Conservation (phyloP, 371 early-diverging fungal species). For the Saksenaea oblongispora region DNA sequence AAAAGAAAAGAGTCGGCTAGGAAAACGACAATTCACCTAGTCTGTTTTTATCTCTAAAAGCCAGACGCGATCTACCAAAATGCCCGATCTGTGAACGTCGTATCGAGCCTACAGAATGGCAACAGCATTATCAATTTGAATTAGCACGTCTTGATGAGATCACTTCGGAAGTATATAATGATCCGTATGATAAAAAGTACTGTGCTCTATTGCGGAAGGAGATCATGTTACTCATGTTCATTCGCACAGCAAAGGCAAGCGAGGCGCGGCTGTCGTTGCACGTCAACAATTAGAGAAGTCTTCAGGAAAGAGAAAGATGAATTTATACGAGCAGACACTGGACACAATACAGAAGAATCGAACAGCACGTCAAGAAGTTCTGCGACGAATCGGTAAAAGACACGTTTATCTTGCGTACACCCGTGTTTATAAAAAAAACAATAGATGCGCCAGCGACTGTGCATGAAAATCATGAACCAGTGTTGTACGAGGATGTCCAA, state of each 20-base stretch:
- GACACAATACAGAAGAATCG: slow-evolving; percentile 44
- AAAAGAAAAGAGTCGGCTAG: neutral
- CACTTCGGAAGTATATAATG: slow-evolving; percentile 34
- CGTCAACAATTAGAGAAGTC: slow-evolving; percentile 45
- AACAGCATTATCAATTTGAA: slow-evolving; percentile 57
- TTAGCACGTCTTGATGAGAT: slow-evolving; percentile 43
- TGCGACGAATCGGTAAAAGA: slow-evolving; percentile 17
- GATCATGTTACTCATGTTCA: neutral
- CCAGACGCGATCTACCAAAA: slow-evolving; percentile 44
- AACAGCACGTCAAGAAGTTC: slow-evolving; percentile 16
- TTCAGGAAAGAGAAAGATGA: slow-evolving; percentile 41
- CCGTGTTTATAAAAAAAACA: slow-evolving; percentile 1
- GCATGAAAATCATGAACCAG: slow-evolving; percentile 19
- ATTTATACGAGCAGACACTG: slow-evolving; percentile 47
- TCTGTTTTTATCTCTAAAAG: slow-evolving; percentile 19
- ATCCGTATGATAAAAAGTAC: slow-evolving; percentile 29
- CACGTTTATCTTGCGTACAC: neutral
- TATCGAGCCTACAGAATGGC: slow-evolving; percentile 51
- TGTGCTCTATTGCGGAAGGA: neutral
- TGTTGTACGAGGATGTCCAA: slow-evolving; percentile 20
- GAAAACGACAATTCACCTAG: neutral
- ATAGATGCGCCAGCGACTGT: slow-evolving; percentile 9
- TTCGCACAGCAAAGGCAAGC: slow-evolving; percentile 46
- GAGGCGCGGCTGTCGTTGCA: slow-evolving; percentile 61
- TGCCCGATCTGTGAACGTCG: slow-evolving; percentile 61